These are phyloP conservation scores for Santalum album DNA, from an alignment of 164 flowering plant genomes.

Conservation along the genomic window DNA sequence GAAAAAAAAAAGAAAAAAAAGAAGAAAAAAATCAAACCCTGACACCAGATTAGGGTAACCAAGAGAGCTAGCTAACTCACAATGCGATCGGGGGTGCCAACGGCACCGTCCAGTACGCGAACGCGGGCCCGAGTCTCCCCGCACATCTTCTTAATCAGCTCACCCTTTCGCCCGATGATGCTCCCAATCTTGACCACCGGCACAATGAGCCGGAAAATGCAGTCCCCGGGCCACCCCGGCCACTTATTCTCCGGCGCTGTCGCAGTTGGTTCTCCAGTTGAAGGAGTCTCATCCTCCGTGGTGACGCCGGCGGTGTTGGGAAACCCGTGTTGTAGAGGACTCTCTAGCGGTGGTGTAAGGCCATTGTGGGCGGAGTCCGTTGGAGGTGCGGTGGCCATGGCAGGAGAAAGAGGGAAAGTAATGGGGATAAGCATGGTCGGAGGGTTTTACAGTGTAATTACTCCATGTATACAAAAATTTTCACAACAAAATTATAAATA, in stretches of 20 bases:
- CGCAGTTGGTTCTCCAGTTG: not conserved
- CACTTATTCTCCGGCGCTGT: constrained; percentile 37
- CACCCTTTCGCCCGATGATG: constrained; percentile 92
- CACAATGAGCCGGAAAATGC: constrained; percentile 69
- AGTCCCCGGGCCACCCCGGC: constrained; percentile 97
- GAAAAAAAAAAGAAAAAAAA: not conserved
- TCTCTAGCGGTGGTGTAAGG: not conserved
- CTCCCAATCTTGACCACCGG: constrained; percentile 82
- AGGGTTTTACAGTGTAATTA: too few relatives aligned
- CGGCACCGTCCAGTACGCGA: constrained; percentile 71
- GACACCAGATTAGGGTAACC: not conserved
- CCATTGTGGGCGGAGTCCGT: not conserved
- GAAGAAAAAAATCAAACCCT: too few relatives aligned
- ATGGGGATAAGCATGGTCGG: too few relatives aligned
- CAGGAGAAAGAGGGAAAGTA: not conserved
- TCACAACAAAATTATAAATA: too few relatives aligned
- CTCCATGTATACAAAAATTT: too few relatives aligned
- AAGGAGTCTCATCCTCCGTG: too few relatives aligned
- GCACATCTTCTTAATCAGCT: constrained; percentile 80
- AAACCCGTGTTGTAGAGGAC: not conserved
- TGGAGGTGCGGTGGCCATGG: not conserved
- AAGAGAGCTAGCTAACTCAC: constrained; percentile 48
- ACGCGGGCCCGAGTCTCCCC: constrained; percentile 85
- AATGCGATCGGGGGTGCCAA: constrained; percentile 63
- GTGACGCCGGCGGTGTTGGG: not conserved